Conservation (phyloP, 2,329 filamentous ascomycete species). For the Colletotrichum shisoi region DNA sequence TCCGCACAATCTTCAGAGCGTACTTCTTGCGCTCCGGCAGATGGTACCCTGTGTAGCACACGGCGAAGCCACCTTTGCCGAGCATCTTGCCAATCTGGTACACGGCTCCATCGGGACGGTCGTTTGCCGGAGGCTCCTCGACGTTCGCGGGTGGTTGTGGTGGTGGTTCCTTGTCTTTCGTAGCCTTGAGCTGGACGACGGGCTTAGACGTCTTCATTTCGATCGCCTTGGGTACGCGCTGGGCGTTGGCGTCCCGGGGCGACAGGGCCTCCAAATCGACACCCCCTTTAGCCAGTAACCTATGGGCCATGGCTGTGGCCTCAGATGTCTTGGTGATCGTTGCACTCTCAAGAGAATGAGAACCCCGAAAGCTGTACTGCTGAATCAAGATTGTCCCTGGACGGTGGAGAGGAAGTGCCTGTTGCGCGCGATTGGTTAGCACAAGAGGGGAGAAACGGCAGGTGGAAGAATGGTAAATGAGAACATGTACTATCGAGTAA, state of each 20-base stretch:
- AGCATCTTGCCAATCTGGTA: conserved; percentile 79
- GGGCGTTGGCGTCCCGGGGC: conserved; percentile 70
- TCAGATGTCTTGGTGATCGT: conserved; percentile 3
- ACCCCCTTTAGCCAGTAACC: conserved; percentile 58
- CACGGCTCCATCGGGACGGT: conserved; percentile 73
- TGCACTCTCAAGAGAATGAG: conserved; percentile 17
- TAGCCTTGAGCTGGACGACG: conserved; percentile 61
- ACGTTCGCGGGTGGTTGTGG: conserved; percentile 69
- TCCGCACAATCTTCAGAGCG: conserved; percentile 84
- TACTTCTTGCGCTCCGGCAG: conserved; percentile 71
- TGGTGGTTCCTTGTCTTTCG: conserved; percentile 72
- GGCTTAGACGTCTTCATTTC: conserved; percentile 58
- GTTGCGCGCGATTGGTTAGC: conserved; percentile 14
- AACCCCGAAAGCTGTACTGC: conserved; percentile 11
- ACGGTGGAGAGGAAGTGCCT: conserved; percentile 20
- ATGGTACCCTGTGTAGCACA: conserved; percentile 77
- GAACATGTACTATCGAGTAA: neutral
- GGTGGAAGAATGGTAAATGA: neutral
- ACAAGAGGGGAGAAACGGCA: conserved; percentile 1
- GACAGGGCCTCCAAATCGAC: conserved; percentile 70
- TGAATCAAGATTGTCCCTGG: conserved; percentile 14
- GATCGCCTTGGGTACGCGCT: conserved; percentile 57
- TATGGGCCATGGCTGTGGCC: conserved; percentile 55
- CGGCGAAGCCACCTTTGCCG: conserved; percentile 83
- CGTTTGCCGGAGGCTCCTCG: conserved; percentile 69